Conservation (phyloP, 768 basidiomycete species). For the Boletellus emodensis region DNA sequence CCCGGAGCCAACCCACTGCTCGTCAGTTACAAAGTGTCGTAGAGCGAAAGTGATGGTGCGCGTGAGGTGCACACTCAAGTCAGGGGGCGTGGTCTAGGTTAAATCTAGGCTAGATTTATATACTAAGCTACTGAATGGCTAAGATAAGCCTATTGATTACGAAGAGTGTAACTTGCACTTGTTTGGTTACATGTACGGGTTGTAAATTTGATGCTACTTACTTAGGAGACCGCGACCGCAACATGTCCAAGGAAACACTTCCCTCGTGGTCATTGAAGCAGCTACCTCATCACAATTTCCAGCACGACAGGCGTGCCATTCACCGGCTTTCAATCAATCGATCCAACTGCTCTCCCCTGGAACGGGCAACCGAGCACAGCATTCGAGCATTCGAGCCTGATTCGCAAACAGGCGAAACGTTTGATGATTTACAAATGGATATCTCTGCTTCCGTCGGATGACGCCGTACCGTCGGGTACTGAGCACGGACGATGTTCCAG, state of each 20-base stretch:
- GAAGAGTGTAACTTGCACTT: too few relatives aligned
- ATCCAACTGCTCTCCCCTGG: constrained; percentile 18
- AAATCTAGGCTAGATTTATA: too few relatives aligned
- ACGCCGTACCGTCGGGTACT: constrained; percentile 17
- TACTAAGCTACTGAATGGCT: too few relatives aligned
- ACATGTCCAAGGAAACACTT: background rate
- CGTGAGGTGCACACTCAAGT: too few relatives aligned
- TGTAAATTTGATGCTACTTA: background rate
- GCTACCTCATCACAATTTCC: constrained; percentile 38
- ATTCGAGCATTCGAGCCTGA: constrained; percentile 12
- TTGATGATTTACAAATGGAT: constrained; percentile 13
- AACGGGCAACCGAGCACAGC: constrained; percentile 20
- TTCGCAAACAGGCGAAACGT: background rate
- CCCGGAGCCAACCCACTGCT: background rate
- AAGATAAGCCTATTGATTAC: too few relatives aligned
- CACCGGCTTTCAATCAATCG: constrained; percentile 23
- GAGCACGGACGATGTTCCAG: constrained; percentile 38
- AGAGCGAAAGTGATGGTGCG: too few relatives aligned
- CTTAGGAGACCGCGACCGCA: background rate
- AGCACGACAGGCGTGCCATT: constrained; percentile 39
- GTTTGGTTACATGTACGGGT: too few relatives aligned
- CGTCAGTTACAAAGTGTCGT: background rate
- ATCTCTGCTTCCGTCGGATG: constrained; percentile 32
- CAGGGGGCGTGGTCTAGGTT: too few relatives aligned
- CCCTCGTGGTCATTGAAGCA: constrained; percentile 7